A percentile compares a stretch with the other conserved stretches of the same genome.
These are phyloP conservation scores for Xylariaceae sp. DNA, from an alignment of 2,329 filamentous ascomycete genomes.

Conservation along the genomic window DNA sequence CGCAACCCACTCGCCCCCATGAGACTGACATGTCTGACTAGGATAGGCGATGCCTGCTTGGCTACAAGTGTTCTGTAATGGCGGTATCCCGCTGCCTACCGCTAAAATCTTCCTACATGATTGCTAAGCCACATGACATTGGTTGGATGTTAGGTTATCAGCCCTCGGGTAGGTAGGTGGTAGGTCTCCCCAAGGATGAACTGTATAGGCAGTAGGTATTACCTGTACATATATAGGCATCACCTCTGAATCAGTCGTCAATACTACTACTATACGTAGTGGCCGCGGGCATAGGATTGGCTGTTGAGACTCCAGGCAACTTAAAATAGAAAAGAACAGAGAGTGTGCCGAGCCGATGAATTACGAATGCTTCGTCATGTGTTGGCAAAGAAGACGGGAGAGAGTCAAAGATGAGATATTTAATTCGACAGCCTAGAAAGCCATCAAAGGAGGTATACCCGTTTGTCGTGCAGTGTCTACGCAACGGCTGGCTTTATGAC, in stretches of 20 bases:
- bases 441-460: slow-evolving; percentile 4
- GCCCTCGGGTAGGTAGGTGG: slow-evolving; percentile 8
- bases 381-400: slow-evolving; percentile 1
- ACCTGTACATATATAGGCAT: neutral
- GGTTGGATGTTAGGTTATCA: slow-evolving; percentile 4
- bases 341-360: neutral
- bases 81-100: slow-evolving; percentile 1
- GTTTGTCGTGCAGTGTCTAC: too few species aligned
- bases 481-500: too few species aligned
- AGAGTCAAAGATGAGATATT: slow-evolving; percentile 4
- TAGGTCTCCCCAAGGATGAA: too few species aligned
- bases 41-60: slow-evolving; percentile 36
- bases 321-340: slow-evolving; percentile 7
- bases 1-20: slow-evolving; percentile 30
- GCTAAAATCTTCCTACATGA: slow-evolving; percentile 19
- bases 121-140: slow-evolving; percentile 22
- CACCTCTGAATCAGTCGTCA: neutral
- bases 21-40: slow-evolving; percentile 21
- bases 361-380: slow-evolving; percentile 9
- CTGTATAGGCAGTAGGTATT: neutral
- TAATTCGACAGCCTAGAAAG: slow-evolving; percentile 16
- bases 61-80: slow-evolving; percentile 19
- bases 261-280: too few species aligned
- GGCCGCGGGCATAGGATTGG: slow-evolving; percentile 4
- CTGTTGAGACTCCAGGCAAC: slow-evolving; percentile 12